Percentiles rank a stretch among this genome's conserved stretches.
Conservation (phyloP, 2,329 filamentous ascomycete species). For the Metarhizium anisopliae region DNA sequence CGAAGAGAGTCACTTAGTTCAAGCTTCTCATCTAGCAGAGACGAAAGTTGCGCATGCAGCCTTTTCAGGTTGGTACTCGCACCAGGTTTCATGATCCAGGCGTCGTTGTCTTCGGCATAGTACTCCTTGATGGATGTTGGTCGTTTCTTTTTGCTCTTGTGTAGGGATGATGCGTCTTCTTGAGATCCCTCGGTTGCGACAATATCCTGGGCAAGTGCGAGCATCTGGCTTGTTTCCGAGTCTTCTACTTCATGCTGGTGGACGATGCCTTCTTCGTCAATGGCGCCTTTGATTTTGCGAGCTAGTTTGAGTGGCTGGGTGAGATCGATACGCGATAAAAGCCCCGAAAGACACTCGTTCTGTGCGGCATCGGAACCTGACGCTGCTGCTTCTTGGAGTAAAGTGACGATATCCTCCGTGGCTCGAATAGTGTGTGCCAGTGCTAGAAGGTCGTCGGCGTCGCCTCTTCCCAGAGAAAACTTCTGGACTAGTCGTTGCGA, state of each 20-base stretch:
- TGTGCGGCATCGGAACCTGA: slow-evolving; percentile 8
- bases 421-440: slow-evolving; percentile 73
- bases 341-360: slow-evolving; percentile 28
- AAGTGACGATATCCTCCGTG: slow-evolving; percentile 54
- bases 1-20: slow-evolving; percentile 53
- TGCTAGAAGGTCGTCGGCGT: slow-evolving; percentile 80
- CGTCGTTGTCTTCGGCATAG: slow-evolving; percentile 50
- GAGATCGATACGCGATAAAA: slow-evolving; percentile 55
- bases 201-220: slow-evolving; percentile 64
- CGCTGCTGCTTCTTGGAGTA: slow-evolving; percentile 26
- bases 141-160: slow-evolving; percentile 42
- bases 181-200: slow-evolving; percentile 55
- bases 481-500: slow-evolving; percentile 87
- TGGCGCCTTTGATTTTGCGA: slow-evolving; percentile 61
- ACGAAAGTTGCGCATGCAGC: slow-evolving; percentile 60
- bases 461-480: slow-evolving; percentile 85
- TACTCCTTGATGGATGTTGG: slow-evolving; percentile 41
- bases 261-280: slow-evolving; percentile 86
- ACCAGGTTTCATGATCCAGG: slow-evolving; percentile 56
- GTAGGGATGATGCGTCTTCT: slow-evolving; percentile 44
- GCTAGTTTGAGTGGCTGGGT: slow-evolving; percentile 61
- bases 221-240: slow-evolving; percentile 59
- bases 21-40: slow-evolving; percentile 50
- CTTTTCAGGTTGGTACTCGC: slow-evolving; percentile 58
- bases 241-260: slow-evolving; percentile 72